Evolutionary conservation across 495 filamentous ascomycete genomes (phyloP), one percentile per base, ranked within the genome.

Genomic region (Monascus purpureus): DNA sequence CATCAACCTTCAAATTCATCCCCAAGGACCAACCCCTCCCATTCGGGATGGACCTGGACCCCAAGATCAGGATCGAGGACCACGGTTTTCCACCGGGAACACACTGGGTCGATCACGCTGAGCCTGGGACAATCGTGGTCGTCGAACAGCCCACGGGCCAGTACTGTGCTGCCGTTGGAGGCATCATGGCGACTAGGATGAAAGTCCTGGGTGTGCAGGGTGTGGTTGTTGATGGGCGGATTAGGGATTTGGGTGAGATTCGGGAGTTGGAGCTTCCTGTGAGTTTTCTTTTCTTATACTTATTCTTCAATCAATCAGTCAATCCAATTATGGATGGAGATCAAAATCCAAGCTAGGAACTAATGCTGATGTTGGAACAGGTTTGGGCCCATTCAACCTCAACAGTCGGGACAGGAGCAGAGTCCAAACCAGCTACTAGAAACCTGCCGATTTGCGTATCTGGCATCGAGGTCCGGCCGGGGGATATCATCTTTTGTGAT

Each of bases 111-210:
- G 77, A 82, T 45, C 56, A 62, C 25, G 58, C 67, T 6, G 41
- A 62, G 1, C 52, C 59, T 0, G 63, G 59, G 1, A 70, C 67
- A 2, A 61, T 79, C 25, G 65, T 72, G 3, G 58, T 82, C 1
- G 51, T 79, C 20, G 61, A 65, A 17, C 77, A 81, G 41, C 75
- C 77, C 0, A 33, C 45, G 5, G 55, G 57, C 4, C 75, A 79
- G 48, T 57, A 61, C 17, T 76, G 71, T 45, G 77, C 77, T 7
- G 67, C 77, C 8, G 52, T 79, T 0, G 77, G 77, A 18, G 77
- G 75, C 2, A 77, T 82, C 35, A 76, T 81, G 61, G 78, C 73
- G 1, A 54, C 62, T 8, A 53, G 77, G 15, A 73, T 80, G 67
- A 69, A 67, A 35, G 37, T 50, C 5, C 51, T 70, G 0, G 67